Percentiles rank a stretch among this genome's conserved stretches.
Evolutionary conservation across 2,329 filamentous ascomycete species (phyloP).

Genomic region (Pseudocercospora fijiensis): DNA sequence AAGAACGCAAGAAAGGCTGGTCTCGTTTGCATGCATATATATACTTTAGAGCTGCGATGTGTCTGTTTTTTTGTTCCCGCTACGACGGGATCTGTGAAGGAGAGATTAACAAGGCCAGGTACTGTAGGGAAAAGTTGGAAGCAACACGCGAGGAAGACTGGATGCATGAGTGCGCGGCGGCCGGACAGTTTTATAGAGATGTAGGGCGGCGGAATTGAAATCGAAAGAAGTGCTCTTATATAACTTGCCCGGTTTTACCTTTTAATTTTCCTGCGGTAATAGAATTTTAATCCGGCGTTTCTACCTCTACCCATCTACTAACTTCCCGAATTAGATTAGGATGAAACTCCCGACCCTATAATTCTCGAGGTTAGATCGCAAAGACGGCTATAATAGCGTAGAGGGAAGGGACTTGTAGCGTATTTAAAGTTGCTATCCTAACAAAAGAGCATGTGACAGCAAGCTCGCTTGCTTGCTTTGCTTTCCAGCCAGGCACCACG

Average conservation of each 20-base stretch:
- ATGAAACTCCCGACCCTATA: slow-evolving; percentile 34
- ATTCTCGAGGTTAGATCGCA: slow-evolving; percentile 41
- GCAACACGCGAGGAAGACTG: neutral
- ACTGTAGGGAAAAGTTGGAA: neutral
- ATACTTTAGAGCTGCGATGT: neutral
- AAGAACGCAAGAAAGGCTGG: slow-evolving; percentile 1
- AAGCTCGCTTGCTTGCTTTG: neutral
- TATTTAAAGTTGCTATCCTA: too few species aligned
- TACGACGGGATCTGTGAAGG: neutral
- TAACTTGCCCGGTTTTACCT: neutral
- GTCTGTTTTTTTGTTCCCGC: neutral
- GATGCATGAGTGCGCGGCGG: neutral
- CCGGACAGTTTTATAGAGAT: too few species aligned
- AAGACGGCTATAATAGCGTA: slow-evolving; percentile 43
- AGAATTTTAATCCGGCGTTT: slow-evolving; percentile 22
- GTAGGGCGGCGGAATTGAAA: too few species aligned
- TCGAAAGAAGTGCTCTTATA: neutral
- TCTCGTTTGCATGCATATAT: slow-evolving; percentile 3
- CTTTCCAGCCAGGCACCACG: neutral
- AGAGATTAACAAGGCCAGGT: too few species aligned
- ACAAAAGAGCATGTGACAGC: neutral
- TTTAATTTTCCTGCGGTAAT: neutral
- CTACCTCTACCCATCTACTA: slow-evolving; percentile 34
- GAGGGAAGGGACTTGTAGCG: slow-evolving; percentile 38
- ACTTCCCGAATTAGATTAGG: slow-evolving; percentile 38